Evolutionary conservation across 306 rosid genomes (phyloP), one percentile per base, ranked within the genome.

Genomic region (Begonia loranthoides): DNA sequence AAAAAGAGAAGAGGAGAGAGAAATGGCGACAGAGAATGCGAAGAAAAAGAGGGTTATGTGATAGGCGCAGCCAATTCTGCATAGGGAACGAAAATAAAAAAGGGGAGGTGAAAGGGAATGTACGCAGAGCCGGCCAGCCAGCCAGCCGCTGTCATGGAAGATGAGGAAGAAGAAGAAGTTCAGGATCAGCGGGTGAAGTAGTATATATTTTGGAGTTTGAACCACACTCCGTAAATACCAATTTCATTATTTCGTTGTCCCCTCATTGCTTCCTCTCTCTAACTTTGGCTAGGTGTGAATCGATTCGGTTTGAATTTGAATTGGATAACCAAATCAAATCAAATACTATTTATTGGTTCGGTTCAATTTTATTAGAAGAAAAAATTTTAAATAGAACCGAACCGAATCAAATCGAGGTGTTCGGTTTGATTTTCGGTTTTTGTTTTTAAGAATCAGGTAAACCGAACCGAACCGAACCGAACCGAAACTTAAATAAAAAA

Each of bases 151-250:
- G 59, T 59, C 22, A 68, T 66, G 52, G 58, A 64, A 49, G 47
- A 59, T 49, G 55, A 9, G 38, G 46, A 13, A 50, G 33, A 15
- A 49, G 50, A 45, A 13, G 49, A 69, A 28, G 36, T 1, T 28
- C 8, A 28, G 6, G 36, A 28, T 28, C 36, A 7, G 9, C 36
- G 36, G 36, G 36, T 28, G 36, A 28, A 28, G 36, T 28, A 64
- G 88, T 66, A 79, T 79, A 79, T 59, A 79, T 77, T 81, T 89
- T 75, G 95, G 79, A 87, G 88, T 82, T 77, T 82, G 95, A 77
- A 71, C 95, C 88, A 6, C 6, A 52, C 81, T 63, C 74, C 64
- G 83, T 65, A 57, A 76, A 76, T 75, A 53, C 68, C 73, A 53
- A 49, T 11, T 47, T 48, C 15, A 11, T 43, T 47, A 47, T 47